Evolutionary conservation across 2,329 filamentous ascomycete species (phyloP), one percentile per base, ranked within the genome.

Genomic region (Fusarium anthophilum): DNA sequence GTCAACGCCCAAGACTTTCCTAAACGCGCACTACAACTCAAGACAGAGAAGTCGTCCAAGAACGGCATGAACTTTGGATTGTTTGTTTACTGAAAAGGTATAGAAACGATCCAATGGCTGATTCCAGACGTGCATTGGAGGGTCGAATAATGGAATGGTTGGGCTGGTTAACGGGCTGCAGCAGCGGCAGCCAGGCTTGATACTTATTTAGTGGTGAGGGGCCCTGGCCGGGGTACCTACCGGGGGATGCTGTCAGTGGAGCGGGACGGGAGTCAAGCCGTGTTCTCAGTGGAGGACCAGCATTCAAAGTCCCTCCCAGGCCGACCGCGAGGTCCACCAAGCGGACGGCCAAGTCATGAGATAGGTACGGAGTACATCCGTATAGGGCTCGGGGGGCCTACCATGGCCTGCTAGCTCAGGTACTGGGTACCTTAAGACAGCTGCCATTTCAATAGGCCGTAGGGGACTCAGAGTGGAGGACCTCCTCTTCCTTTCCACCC

Each of bases 181-280:
- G 67, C 55, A 55, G 67, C 66, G 60, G 66, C 62, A 53, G 56
- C 70, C 58, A 62, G 63, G 60, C 53, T 48, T 51, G 28, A 26
- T 57, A 57, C 28, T 54, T 72, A 38, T 63, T 62, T 67, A 74
- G 72, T 60, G 56, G 47, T 43, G 68, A 72, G 45, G 61, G 47
- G 67, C 56, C 39, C 48, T 61, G 56, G 64, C 64, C 26, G 28
- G 64, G 55, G 41, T 32, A 32, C 37, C 48, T 45, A 55, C 63
- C 66, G 61, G 70, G 70, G 66, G 68, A 45, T 72, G 63, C 72
- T 74, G 72, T 74, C 67, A 74, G 71, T 74, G 71, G 71, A 73
- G 68, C 69, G 68, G 70, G 70, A 72, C 64, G 70, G 70, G 50
- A 72, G 71, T 26, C 67, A 68, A 69, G 63, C 28, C 63, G 59